These are phyloP conservation scores for Cryptosporidium felis DNA, from an alignment of 169 alveolate species.

Conservation along the genomic window DNA sequence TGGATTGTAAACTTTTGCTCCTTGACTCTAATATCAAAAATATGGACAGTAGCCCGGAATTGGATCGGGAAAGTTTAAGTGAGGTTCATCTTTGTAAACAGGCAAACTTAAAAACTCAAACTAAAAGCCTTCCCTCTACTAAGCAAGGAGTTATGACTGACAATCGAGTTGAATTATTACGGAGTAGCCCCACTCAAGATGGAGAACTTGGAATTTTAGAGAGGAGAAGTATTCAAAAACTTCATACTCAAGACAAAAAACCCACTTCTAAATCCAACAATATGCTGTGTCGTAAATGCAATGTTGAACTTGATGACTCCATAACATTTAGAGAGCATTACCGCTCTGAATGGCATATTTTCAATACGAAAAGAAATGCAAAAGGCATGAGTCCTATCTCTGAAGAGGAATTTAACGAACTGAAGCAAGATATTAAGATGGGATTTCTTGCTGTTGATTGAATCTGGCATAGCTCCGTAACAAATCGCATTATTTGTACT, in stretches of 20 bases:
- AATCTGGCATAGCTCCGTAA: no score
- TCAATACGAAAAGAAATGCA: slow-evolving; percentile 81
- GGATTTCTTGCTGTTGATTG: slow-evolving; percentile 65
- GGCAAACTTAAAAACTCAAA: no score
- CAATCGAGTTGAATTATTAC: no score
- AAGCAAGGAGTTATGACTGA: no score
- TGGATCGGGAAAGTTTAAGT: no score
- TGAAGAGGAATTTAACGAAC: slow-evolving; percentile 78
- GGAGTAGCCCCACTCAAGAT: no score
- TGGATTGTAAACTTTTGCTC: slow-evolving; percentile 26
- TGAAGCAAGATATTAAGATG: slow-evolving; percentile 59
- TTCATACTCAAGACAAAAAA: no score
- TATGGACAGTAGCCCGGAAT: not conserved
- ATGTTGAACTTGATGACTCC: slow-evolving; percentile 74
- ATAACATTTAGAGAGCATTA: slow-evolving; percentile 78
- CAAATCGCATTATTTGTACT: no score
- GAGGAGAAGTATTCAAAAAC: no score
- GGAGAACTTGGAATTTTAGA: no score
- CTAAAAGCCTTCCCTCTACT: no score
- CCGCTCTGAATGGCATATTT: slow-evolving; percentile 83
- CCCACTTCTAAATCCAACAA: not conserved
- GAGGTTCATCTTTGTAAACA: no score
- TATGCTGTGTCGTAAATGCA: slow-evolving; percentile 67
- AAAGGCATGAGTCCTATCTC: slow-evolving; percentile 81
- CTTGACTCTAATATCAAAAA: slow-evolving; percentile 25